These are phyloP conservation scores for Leccinum pellstonianum DNA, from an alignment of 768 basidiomycete genomes.

Conservation along the genomic window DNA sequence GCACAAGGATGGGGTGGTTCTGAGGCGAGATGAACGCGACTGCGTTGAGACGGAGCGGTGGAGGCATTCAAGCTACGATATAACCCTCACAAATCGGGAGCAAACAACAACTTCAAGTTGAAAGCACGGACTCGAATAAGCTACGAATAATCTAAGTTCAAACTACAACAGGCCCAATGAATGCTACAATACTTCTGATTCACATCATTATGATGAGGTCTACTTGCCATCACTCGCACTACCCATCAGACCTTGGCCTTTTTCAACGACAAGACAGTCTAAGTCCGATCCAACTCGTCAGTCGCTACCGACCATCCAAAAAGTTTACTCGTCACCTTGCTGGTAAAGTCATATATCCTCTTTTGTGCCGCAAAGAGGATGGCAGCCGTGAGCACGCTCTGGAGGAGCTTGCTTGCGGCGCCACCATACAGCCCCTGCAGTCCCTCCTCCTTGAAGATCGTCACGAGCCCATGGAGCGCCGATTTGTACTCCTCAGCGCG, in stretches of 20 bases:
- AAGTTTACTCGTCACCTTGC: constrained; percentile 35
- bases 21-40: constrained; percentile 84
- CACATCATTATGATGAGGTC: background rate
- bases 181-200: background rate
- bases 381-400: constrained; percentile 91
- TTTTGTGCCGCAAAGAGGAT: constrained; percentile 91
- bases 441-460: constrained; percentile 78
- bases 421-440: constrained; percentile 85
- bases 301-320: background rate
- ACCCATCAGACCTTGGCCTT: constrained; percentile 2
- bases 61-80: constrained; percentile 47
- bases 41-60: constrained; percentile 70
- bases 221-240: background rate
- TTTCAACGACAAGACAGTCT: constrained; percentile 18
- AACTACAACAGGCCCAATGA: background rate
- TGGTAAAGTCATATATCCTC: constrained; percentile 74
- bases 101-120: too few species aligned
- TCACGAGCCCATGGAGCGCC: constrained; percentile 70
- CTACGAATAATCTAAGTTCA: background rate
- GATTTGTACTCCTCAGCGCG: constrained; percentile 72
- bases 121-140: background rate
- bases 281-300: constrained; percentile 2
- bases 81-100: background rate
- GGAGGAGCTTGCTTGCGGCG: constrained; percentile 81
- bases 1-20: constrained; percentile 76